Evolutionary conservation across 2,329 filamentous ascomycete genomes (phyloP).

Genomic region (Colletotrichum eleusines): DNA sequence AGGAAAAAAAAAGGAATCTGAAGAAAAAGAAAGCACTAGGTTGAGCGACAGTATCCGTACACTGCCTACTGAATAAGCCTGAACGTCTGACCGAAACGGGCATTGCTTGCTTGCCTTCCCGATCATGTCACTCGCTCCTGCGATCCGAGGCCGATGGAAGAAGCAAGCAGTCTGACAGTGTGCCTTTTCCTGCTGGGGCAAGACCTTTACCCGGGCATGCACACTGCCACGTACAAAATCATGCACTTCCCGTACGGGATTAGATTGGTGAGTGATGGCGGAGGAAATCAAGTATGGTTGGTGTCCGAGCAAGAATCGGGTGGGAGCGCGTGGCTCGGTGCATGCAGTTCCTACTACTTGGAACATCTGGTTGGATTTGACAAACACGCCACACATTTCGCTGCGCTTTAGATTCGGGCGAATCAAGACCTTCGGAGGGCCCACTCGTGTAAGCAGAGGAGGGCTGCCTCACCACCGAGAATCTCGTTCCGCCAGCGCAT

Average conservation of each 20-base stretch:
- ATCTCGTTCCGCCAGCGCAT: constrained; percentile 34
- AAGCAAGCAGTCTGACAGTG: neutral
- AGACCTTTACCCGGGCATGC: neutral
- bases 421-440: neutral
- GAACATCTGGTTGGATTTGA: neutral
- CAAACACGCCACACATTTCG: neutral
- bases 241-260: neutral
- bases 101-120: constrained; percentile 3
- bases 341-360: constrained; percentile 13
- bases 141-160: neutral
- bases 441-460: neutral
- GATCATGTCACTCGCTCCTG: neutral
- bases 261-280: neutral
- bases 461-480: neutral
- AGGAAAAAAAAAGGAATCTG: neutral
- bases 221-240: neutral
- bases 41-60: neutral
- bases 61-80: neutral
- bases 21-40: neutral
- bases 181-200: neutral
- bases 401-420: neutral
- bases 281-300: neutral
- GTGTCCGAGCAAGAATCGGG: neutral
- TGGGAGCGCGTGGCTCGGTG: constrained; percentile 1
- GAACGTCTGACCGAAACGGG: neutral